Percentiles rank a stretch among this genome's conserved stretches.
These are phyloP conservation scores for Miamiensis avidus DNA, from an alignment of 169 alveolate species.

Conservation along the genomic window DNA sequence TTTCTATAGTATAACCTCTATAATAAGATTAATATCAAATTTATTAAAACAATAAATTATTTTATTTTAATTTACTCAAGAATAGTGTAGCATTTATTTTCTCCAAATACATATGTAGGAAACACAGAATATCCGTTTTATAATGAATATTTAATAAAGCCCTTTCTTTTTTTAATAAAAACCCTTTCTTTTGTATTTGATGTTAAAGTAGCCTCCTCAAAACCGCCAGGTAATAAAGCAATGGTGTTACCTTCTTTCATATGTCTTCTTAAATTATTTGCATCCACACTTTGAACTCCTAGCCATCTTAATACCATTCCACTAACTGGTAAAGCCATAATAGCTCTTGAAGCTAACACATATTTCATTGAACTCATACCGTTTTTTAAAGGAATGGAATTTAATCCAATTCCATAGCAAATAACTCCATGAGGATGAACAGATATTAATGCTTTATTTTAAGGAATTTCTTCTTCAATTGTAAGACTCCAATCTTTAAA, in stretches of 20 bases:
- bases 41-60: no score
- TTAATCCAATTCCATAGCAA: constrained; percentile 1
- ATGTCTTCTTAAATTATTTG: constrained; percentile 13
- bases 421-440: constrained; percentile 45
- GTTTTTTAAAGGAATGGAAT: constrained; percentile 16
- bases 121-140: constrained; percentile 32
- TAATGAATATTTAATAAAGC: constrained; percentile 41
- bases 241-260: constrained; percentile 26
- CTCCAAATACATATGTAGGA: constrained; percentile 40
- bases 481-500: constrained; percentile 5
- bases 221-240: constrained; percentile 35
- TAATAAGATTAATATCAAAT: no score
- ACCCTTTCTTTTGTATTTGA: constrained; percentile 24
- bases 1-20: no score
- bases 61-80: constrained; percentile 15
- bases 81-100: constrained; percentile 27
- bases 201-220: constrained; percentile 41
- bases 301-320: constrained; percentile 23
- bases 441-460: constrained; percentile 2
- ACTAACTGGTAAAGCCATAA: constrained; percentile 25
- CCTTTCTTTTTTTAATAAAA: constrained; percentile 37
- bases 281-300: constrained; percentile 34
- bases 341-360: constrained; percentile 26
- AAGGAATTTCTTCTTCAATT: background rate
- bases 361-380: constrained; percentile 4